phyloP scores from a whole-genome alignment of 148 eudicot species.

The Pouteria glomerata region DNA sequence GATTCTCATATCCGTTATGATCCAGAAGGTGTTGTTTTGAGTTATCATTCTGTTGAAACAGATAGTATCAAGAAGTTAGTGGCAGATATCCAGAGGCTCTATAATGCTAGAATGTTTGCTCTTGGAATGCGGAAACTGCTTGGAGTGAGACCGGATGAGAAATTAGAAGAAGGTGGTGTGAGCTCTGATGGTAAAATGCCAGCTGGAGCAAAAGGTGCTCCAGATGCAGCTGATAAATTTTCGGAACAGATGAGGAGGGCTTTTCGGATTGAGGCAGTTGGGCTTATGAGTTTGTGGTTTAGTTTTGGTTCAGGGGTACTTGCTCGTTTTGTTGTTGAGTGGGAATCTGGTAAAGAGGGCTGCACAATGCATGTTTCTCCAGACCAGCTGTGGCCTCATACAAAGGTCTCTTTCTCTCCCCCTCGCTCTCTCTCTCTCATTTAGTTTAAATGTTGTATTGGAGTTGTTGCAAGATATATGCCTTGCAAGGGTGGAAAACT shows the following conservation, averaged over 20 bases:
- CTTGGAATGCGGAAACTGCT: constrained; percentile 88
- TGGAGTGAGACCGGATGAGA: constrained; percentile 67
- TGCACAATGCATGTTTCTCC: constrained; percentile 99
- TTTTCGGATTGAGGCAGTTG: constrained; percentile 93
- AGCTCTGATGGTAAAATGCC: constrained; percentile 44
- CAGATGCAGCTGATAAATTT: constrained; percentile 55
- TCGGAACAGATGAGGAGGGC: constrained; percentile 88
- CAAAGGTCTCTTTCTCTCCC: constrained; percentile 50
- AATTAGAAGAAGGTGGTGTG: constrained; percentile 48
- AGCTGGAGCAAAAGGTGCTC: constrained; percentile 35
- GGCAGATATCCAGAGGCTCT: constrained; percentile 83
- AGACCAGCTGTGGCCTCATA: constrained; percentile 98
- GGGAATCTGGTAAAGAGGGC: constrained; percentile 95
- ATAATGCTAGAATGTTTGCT: constrained; percentile 88
- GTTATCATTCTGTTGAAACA: constrained; percentile 78
- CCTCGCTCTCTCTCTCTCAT: not conserved
- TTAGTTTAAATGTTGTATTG: not conserved
- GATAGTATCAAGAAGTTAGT: constrained; percentile 93
- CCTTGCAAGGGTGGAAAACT: too few relatives aligned
- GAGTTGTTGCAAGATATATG: too few relatives aligned
- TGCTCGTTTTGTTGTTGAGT: constrained; percentile 96
- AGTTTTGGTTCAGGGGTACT: constrained; percentile 86
- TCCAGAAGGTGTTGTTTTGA: constrained; percentile 81
- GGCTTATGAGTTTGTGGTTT: constrained; percentile 93
- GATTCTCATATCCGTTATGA: constrained; percentile 96